Evolutionary conservation across 1,284 basidiomycete species (phyloP).

Genomic region (Papiliotrema nemorosa): DNA sequence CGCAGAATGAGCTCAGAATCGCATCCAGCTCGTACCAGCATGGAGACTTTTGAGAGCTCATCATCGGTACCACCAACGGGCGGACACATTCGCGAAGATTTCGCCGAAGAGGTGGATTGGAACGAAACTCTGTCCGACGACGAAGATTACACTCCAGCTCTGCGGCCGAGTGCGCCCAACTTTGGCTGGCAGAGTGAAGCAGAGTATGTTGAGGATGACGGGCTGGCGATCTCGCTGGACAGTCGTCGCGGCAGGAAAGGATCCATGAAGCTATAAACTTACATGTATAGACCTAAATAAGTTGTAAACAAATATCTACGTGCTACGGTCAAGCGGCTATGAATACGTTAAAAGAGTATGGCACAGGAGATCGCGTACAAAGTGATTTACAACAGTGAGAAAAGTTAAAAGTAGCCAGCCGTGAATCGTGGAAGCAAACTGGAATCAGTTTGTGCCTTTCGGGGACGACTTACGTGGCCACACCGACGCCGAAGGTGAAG

Average conservation of each 20-base stretch:
- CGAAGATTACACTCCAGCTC: conserved; percentile 17
- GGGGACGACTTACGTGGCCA: conserved; percentile 43
- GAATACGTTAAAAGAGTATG: not conserved
- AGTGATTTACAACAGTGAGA: too few relatives aligned
- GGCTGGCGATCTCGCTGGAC: conserved; percentile 27
- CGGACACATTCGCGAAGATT: conserved; percentile 18
- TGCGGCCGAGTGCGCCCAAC: not conserved
- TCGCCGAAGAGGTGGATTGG: conserved; percentile 43
- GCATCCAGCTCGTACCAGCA: conserved; percentile 13
- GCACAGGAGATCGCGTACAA: not conserved
- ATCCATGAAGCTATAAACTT: conserved; percentile 11
- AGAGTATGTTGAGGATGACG: conserved; percentile 25
- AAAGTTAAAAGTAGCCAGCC: too few relatives aligned
- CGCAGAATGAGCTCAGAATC: conserved; percentile 29
- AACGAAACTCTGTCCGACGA: conserved; percentile 30
- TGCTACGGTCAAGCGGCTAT: not conserved
- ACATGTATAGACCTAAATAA: conserved; percentile 1
- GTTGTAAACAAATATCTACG: not conserved
- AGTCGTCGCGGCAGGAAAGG: conserved; percentile 20
- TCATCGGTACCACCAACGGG: conserved; percentile 7
- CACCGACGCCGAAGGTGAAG: conserved; percentile 45
- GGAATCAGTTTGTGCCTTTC: too few relatives aligned
- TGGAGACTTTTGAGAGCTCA: conserved; percentile 27
- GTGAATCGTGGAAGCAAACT: too few relatives aligned
- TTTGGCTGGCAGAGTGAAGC: conserved; percentile 1